These are phyloP conservation scores for Aleurites moluccanus DNA, from an alignment of 441 rosid genomes.

Conservation along the genomic window DNA sequence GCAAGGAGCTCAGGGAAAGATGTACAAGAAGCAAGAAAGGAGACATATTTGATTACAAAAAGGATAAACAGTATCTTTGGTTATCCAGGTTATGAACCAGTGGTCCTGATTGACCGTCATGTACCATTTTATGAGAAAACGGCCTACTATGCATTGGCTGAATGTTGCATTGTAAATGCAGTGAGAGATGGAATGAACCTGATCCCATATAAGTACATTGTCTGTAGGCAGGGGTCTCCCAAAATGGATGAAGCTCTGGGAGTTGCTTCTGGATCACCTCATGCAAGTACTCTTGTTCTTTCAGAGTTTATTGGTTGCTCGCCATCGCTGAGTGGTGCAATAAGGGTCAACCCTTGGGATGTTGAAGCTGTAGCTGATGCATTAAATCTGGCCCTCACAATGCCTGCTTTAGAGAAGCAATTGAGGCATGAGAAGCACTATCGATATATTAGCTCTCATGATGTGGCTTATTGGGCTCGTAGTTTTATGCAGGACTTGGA, in stretches of 20 bases:
- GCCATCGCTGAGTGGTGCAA: slow-evolving; percentile 82
- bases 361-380: slow-evolving; percentile 68
- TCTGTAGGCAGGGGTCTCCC: slow-evolving; percentile 71
- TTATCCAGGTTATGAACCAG: slow-evolving; percentile 65
- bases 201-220: slow-evolving; percentile 67
- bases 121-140: slow-evolving; percentile 68
- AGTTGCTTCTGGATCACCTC: slow-evolving; percentile 41
- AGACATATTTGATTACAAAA: slow-evolving; percentile 48
- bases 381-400: slow-evolving; percentile 43
- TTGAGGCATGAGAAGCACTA: slow-evolving; percentile 81
- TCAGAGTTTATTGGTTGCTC: slow-evolving; percentile 84
- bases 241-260: slow-evolving; percentile 56
- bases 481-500: slow-evolving; percentile 80
- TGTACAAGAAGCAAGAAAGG: slow-evolving; percentile 64
- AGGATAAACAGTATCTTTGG: slow-evolving; percentile 65
- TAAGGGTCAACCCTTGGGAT: slow-evolving; percentile 84
- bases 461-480: slow-evolving; percentile 79
- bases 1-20: slow-evolving; percentile 77
- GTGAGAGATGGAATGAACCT: slow-evolving; percentile 88
- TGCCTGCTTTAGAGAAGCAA: slow-evolving; percentile 54
- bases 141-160: slow-evolving; percentile 77
- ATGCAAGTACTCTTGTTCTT: slow-evolving; percentile 64
- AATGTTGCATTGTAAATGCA: slow-evolving; percentile 75
- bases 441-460: slow-evolving; percentile 70
- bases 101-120: slow-evolving; percentile 63